Evolutionary conservation across 1,284 basidiomycete genomes (phyloP).

Genomic region (Lentinula novae-zelandiae): DNA sequence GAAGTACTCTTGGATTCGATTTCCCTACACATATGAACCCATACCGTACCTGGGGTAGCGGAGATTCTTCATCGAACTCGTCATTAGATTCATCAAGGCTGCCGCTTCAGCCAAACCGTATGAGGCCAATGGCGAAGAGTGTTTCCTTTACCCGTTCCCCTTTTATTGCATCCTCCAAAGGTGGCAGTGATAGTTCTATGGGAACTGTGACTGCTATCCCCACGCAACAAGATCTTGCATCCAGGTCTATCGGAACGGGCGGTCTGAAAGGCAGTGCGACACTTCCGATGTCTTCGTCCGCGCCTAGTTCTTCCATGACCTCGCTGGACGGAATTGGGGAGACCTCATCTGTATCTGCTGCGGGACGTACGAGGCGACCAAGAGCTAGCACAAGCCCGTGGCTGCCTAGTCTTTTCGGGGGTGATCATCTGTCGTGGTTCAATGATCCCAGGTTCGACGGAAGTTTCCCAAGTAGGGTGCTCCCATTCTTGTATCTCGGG

Average conservation of each 20-base stretch:
- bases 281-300: slow-evolving; percentile 11
- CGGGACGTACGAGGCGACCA: slow-evolving; percentile 42
- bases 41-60: neutral
- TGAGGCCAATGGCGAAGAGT: slow-evolving; percentile 43
- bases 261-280: slow-evolving; percentile 4
- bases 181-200: neutral
- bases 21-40: slow-evolving; percentile 12
- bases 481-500: slow-evolving; percentile 94
- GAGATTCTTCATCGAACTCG: neutral
- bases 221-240: neutral
- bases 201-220: neutral
- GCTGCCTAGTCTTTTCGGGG: slow-evolving; percentile 52
- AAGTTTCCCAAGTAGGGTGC: slow-evolving; percentile 90
- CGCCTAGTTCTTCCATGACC: slow-evolving; percentile 3
- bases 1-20: slow-evolving; percentile 10
- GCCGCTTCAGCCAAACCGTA: neutral
- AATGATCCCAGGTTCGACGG: slow-evolving; percentile 91
- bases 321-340: neutral
- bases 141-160: slow-evolving; percentile 45
- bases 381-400: slow-evolving; percentile 68
- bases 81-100: neutral
- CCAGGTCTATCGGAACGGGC: neutral
- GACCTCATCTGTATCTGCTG: neutral
- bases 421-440: slow-evolving; percentile 86
- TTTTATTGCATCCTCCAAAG: neutral